Evolutionary conservation across 805 yeast species (phyloP).

Genomic region (Isabelozyma pseudorhagii): DNA sequence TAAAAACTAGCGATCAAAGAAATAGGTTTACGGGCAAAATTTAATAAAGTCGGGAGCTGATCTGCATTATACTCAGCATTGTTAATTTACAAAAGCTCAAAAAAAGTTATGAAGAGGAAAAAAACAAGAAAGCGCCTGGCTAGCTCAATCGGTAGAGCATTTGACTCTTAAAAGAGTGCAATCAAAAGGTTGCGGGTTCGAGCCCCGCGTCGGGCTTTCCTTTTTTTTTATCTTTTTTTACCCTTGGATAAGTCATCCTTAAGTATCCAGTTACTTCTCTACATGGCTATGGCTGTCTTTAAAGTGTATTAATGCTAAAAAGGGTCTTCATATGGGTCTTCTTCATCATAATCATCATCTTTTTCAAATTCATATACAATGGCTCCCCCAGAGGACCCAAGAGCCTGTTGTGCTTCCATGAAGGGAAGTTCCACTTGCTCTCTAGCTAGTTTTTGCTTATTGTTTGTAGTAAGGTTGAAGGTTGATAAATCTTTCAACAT

Average conservation of each 20-base stretch:
- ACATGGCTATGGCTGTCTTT: neutral
- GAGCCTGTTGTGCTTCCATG: constrained; percentile 77
- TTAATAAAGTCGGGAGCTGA: no score
- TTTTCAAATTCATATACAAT: constrained; percentile 93
- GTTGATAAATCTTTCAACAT: constrained; percentile 77
- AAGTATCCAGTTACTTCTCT: neutral
- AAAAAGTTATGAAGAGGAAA: neutral
- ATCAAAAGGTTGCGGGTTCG: constrained; percentile 12
- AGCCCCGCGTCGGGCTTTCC: constrained; percentile 10
- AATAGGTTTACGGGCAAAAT: no score
- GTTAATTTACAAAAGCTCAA: no score
- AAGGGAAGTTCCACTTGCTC: constrained; percentile 91
- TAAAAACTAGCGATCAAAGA: no score
- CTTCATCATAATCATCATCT: constrained; percentile 97
- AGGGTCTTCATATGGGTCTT: constrained; percentile 97
- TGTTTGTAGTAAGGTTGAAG: constrained; percentile 74
- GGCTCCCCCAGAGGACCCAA: constrained; percentile 73
- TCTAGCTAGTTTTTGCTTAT: constrained; percentile 70
- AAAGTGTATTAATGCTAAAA: constrained; percentile 40
- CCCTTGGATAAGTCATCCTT: neutral
- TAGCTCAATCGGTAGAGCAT: constrained; percentile 12
- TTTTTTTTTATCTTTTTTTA: neutral
- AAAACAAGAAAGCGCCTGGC: constrained; percentile 5
- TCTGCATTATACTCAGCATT: no score
- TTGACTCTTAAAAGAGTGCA: constrained; percentile 7